A percentile compares a stretch with the other conserved stretches of the same genome.
Conservation (phyloP, 2,329 filamentous ascomycete genomes). For the Colletotrichum spinosum region DNA sequence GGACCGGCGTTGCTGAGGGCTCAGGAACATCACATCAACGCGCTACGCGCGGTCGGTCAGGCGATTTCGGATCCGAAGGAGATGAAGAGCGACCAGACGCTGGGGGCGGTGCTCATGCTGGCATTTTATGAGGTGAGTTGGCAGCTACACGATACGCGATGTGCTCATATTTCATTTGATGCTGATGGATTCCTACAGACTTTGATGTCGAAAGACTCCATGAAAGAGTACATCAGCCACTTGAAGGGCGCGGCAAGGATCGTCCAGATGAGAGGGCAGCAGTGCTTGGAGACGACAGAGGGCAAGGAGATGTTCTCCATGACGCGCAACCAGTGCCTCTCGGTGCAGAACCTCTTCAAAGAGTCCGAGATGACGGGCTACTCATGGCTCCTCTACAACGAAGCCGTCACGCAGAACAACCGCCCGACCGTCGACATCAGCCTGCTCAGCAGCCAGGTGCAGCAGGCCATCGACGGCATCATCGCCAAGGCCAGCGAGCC, state of each 20-base stretch:
- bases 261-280: conserved; percentile 37
- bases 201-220: conserved; percentile 37
- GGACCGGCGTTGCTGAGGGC: conserved; percentile 24
- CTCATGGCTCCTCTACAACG: conserved; percentile 38
- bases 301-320: conserved; percentile 39
- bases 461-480: conserved; percentile 35
- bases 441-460: conserved; percentile 34
- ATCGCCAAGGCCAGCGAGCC: conserved; percentile 17
- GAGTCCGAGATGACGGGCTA: conserved; percentile 35
- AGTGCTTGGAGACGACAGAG: conserved; percentile 33
- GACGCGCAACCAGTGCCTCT: conserved; percentile 40
- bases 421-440: conserved; percentile 37
- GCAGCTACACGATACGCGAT: accelerated
- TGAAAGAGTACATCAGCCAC: conserved; percentile 40
- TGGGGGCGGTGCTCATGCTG: conserved; percentile 37
- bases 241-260: conserved; percentile 40
- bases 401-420: conserved; percentile 25
- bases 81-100: conserved; percentile 33
- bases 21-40: conserved; percentile 35
- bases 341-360: conserved; percentile 37
- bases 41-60: conserved; percentile 30
- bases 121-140: conserved; percentile 36
- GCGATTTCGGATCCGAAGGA: conserved; percentile 32
- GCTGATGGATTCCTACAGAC: background rate
- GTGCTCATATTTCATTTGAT: background rate